Evolutionary conservation across 31 red algal genomes (phyloP).

Genomic region (Endocladia muricata): DNA sequence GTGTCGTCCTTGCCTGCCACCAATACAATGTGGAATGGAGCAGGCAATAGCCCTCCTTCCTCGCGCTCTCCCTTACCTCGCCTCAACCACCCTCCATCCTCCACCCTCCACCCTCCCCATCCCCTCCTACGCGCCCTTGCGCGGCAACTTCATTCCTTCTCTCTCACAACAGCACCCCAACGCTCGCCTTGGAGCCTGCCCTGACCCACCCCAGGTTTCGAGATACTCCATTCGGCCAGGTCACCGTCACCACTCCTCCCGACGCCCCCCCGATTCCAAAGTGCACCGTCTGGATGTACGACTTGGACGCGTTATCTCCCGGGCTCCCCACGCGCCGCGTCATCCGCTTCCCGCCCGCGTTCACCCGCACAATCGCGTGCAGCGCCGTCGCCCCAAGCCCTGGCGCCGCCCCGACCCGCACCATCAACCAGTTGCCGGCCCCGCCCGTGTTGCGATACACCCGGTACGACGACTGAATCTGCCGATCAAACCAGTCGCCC

Average conservation of each 20-base stretch:
- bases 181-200: too few relatives aligned
- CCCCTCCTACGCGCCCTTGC: too few relatives aligned
- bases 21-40: too few relatives aligned
- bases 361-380: slow-evolving; percentile 11
- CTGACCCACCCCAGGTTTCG: too few relatives aligned
- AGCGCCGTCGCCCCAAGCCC: not conserved
- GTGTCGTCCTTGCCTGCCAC: too few relatives aligned
- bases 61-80: too few relatives aligned
- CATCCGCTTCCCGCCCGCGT: slow-evolving; percentile 2
- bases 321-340: slow-evolving; percentile 10
- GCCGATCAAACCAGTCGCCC: slow-evolving; percentile 19
- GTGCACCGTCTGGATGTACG: slow-evolving; percentile 12
- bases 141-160: too few relatives aligned
- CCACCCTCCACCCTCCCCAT: too few relatives aligned
- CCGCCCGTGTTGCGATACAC: slow-evolving; percentile 29
- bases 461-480: slow-evolving; percentile 12
- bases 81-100: too few relatives aligned
- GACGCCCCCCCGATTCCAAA: not conserved
- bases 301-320: not conserved
- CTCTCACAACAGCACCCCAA: too few relatives aligned
- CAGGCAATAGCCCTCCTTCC: too few relatives aligned
- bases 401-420: slow-evolving; percentile 6
- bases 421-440: slow-evolving; percentile 6
- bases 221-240: not conserved
- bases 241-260: not conserved